Base-by-base conservation (phyloP, 192 early-diverging fungal species). In the Paraglomus brasilianum region DNA sequence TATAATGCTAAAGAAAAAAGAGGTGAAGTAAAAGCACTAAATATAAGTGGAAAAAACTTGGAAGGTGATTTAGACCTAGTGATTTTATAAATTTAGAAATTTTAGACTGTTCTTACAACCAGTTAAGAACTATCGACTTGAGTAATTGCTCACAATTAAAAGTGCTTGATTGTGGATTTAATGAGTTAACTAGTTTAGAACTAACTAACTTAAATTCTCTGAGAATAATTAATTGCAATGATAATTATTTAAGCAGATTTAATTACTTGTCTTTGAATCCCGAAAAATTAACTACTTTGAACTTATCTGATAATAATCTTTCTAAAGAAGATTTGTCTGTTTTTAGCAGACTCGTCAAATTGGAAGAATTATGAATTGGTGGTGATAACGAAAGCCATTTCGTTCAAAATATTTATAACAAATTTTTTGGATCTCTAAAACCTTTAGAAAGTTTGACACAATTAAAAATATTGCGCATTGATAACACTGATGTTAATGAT, bases 351-450 rank as follows among this genome's bases (percentile, higher is more conserved):
- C 21, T 60, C 24, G 2, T 3, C 21, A 60, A 42, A 5, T 42
- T 60, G 43, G 40, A 60, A 42, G 11, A 5, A 42, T 60, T 60
- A 19, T 38, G 40, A 42, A 15, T 60, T 60, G 40, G 58, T 40
- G 15, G 15, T 40, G 15, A 41, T 60, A 40, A 42, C n/a, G 24
- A 60, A 60, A 41, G 43, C 5, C 8, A 42, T 4, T 42, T 60
- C 43, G 9, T 8, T 3, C 40, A 40, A 61, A n/a, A 22, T 14
- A 19, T 61, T 61, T 61, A 61, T 42, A 61, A 61, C 45, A 1
- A 19, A 1, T 61, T 61, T 61, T 43, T 9, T 61, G 58, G 58
- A 19, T 61, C 58, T 61, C n/a, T 61, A 44, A 43, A 61, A 43
- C 40, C 58, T 61, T 14, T 61, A 19, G 8, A 61, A 5, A 15